These are phyloP conservation scores for Teratosphaeria viscida DNA, from an alignment of 2,329 filamentous ascomycete genomes.

Conservation along the genomic window DNA sequence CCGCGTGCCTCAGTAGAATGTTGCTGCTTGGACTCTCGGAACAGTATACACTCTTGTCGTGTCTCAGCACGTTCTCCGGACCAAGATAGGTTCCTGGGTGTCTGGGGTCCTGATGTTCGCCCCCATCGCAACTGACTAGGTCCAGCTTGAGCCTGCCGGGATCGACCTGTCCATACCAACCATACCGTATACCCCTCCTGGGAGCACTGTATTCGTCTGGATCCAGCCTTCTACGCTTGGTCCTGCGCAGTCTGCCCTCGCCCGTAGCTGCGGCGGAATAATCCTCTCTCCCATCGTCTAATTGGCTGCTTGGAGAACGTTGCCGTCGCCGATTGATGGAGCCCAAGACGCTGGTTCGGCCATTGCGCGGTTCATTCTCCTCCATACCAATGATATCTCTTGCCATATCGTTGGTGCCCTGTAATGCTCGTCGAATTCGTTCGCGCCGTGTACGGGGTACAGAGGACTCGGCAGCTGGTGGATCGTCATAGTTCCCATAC, in stretches of 20 bases:
- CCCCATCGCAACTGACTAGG: slow-evolving; percentile 80
- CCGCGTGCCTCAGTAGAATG: slow-evolving; percentile 71
- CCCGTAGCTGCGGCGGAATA: slow-evolving; percentile 8
- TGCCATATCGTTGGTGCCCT: slow-evolving; percentile 24
- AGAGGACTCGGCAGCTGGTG: slow-evolving; percentile 25
- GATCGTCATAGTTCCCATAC: slow-evolving; percentile 35
- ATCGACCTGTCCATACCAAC: slow-evolving; percentile 77
- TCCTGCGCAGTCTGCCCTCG: slow-evolving; percentile 9
- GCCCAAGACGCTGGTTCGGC: slow-evolving; percentile 3
- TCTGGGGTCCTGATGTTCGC: slow-evolving; percentile 47
- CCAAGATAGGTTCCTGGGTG: slow-evolving; percentile 44
- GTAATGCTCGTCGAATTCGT: slow-evolving; percentile 25
- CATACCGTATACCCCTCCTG: slow-evolving; percentile 56
- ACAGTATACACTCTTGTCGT: slow-evolving; percentile 80
- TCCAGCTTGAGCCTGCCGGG: slow-evolving; percentile 75
- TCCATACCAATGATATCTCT: not conserved
- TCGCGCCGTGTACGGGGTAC: slow-evolving; percentile 22
- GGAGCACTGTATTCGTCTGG: slow-evolving; percentile 12
- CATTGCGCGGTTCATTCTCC: not conserved
- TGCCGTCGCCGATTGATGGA: slow-evolving; percentile 7
- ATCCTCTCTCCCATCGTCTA: slow-evolving; percentile 1
- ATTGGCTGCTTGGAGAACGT: slow-evolving; percentile 8
- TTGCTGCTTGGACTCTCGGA: slow-evolving; percentile 83
- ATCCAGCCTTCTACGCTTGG: slow-evolving; percentile 32
- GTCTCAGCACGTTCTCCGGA: slow-evolving; percentile 71